Percentiles rank a stretch among this genome's conserved stretches.
Conservation (phyloP, 2,329 filamentous ascomycete species). For the Ophiostoma ulmi region DNA sequence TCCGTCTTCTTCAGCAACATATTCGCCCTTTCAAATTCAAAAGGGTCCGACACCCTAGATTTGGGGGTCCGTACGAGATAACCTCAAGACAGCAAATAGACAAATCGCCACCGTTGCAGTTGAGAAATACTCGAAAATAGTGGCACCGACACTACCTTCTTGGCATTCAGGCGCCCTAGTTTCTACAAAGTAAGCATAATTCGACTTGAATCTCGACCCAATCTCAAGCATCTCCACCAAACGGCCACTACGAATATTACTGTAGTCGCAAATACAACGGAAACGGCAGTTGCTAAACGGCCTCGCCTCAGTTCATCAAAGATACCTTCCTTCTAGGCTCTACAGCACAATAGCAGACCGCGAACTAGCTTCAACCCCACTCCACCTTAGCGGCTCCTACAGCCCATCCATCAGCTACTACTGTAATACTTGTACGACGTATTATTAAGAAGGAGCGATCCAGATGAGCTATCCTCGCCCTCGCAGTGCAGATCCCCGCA, state of each 20-base stretch:
- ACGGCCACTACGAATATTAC: not conserved
- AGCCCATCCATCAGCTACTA: not conserved
- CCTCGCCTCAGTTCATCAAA: not conserved
- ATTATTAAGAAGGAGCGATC: not conserved
- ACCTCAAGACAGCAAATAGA: not conserved
- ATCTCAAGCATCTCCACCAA: not conserved
- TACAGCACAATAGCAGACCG: not conserved
- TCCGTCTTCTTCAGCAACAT: not conserved
- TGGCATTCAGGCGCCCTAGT: not conserved
- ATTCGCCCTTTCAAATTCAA: not conserved
- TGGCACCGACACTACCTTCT: not conserved
- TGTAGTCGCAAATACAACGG: not conserved
- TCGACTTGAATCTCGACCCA: not conserved
- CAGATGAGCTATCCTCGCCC: not conserved
- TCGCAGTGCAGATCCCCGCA: slow-evolving; percentile 9
- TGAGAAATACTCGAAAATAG: not conserved
- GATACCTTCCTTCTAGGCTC: not conserved
- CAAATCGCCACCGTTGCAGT: not conserved
- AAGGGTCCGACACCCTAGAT: not conserved
- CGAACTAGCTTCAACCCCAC: not conserved
- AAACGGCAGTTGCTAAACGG: not conserved
- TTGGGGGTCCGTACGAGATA: not conserved
- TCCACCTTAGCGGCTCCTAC: not conserved
- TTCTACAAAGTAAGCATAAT: not conserved
- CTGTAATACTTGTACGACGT: not conserved